These are phyloP conservation scores for Trichoderma guizhouense DNA, from an alignment of 2,329 filamentous ascomycete genomes.

Conservation along the genomic window DNA sequence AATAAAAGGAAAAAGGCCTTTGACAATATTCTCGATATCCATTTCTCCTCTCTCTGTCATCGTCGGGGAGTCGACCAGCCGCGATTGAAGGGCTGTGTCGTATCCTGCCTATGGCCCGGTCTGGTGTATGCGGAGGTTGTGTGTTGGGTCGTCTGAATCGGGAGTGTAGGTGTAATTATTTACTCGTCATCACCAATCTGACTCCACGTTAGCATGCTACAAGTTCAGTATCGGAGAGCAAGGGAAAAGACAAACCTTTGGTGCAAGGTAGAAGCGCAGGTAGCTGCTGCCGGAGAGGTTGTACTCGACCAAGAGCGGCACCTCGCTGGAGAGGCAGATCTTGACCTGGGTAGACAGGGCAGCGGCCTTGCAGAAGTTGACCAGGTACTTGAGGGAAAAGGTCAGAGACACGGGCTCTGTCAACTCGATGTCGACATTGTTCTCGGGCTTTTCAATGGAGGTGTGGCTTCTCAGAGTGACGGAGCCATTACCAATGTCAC, in stretches of 20 bases:
- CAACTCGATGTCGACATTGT: slow-evolving; percentile 85
- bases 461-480: slow-evolving; percentile 87
- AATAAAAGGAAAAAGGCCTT: not conserved
- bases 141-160: not conserved
- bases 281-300: slow-evolving; percentile 76
- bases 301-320: slow-evolving; percentile 95
- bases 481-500: slow-evolving; percentile 93
- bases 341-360: slow-evolving; percentile 78
- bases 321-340: slow-evolving; percentile 92
- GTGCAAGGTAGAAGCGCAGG: slow-evolving; percentile 94
- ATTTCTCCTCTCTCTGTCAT: slow-evolving; percentile 5
- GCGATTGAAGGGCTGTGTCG: not conserved
- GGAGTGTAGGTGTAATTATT: slow-evolving; percentile 25
- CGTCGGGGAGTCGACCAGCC: not conserved
- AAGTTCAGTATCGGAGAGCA: not conserved
- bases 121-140: not conserved
- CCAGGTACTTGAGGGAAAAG: slow-evolving; percentile 98
- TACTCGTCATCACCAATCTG: slow-evolving; percentile 43
- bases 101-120: slow-evolving; percentile 8
- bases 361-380: slow-evolving; percentile 99
- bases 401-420: slow-evolving; percentile 90
- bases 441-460: slow-evolving; percentile 82
- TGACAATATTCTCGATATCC: slow-evolving; percentile 14
- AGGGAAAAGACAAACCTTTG: slow-evolving; percentile 66
- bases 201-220: not conserved